A percentile compares a stretch with the other conserved stretches of the same genome.
phyloP scores from a whole-genome alignment of 2,329 filamentous ascomycete species.

The Apiospora arundinis region DNA sequence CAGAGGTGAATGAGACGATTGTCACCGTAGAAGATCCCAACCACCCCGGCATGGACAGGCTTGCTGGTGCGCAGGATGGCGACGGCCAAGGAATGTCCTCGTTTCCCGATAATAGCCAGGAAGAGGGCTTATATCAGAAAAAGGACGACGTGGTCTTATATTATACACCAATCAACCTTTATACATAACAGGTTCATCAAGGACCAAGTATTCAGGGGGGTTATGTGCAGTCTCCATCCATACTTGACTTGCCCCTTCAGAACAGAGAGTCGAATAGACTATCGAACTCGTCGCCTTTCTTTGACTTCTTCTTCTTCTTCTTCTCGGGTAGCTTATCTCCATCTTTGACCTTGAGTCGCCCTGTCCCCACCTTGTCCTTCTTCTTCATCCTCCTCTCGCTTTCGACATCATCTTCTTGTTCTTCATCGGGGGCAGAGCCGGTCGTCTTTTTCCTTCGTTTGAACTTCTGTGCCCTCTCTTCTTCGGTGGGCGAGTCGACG shows the following conservation, averaged over 20 bases:
- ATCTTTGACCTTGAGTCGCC: not conserved
- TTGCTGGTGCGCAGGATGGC: too few relatives aligned
- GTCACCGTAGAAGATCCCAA: too few relatives aligned
- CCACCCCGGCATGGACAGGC: too few relatives aligned
- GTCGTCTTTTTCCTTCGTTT: conserved; percentile 21
- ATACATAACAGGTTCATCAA: too few relatives aligned
- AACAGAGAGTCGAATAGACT: conserved; percentile 71
- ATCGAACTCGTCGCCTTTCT: conserved; percentile 71
- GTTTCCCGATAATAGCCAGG: too few relatives aligned
- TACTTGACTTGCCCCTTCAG: conserved; percentile 33
- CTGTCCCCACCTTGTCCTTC: not conserved
- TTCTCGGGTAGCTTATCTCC: conserved; percentile 33
- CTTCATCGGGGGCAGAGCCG: not conserved
- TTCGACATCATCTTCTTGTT: not conserved
- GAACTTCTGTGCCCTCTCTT: not conserved
- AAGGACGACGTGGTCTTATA: too few relatives aligned
- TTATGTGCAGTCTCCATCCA: not conserved
- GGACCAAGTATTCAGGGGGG: too few relatives aligned
- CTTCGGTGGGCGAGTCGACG: not conserved
- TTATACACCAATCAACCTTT: too few relatives aligned
- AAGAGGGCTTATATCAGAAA: too few relatives aligned
- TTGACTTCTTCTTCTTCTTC: conserved; percentile 63
- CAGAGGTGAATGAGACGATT: too few relatives aligned
- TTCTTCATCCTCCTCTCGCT: not conserved
- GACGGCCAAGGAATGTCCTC: too few relatives aligned